These are phyloP conservation scores for Colletotrichum gigasporum DNA, from an alignment of 2,329 filamentous ascomycete species.

Conservation along the genomic window DNA sequence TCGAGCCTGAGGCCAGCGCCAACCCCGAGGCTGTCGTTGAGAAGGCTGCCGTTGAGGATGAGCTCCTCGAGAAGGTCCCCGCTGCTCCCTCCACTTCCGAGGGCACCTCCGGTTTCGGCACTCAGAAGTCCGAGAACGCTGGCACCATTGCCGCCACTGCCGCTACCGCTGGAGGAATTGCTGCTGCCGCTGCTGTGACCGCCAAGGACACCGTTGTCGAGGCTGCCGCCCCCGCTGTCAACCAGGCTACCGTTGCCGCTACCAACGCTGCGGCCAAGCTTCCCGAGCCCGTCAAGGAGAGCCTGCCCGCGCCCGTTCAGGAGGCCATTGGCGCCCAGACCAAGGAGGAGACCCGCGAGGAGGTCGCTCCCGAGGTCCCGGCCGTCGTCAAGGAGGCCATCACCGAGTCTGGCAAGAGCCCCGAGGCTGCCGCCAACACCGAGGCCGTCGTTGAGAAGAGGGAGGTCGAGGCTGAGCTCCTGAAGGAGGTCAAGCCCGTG, in stretches of 20 bases:
- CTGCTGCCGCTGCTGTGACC: slow-evolving; percentile 45
- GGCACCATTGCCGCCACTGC: slow-evolving; percentile 48
- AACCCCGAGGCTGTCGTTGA: slow-evolving; percentile 72
- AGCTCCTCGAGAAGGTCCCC: slow-evolving; percentile 74
- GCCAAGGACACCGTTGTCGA: slow-evolving; percentile 40
- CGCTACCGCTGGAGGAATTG: slow-evolving; percentile 46
- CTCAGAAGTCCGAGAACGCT: slow-evolving; percentile 61
- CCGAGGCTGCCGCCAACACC: slow-evolving; percentile 77
- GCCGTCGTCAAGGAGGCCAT: slow-evolving; percentile 67
- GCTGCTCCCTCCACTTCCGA: slow-evolving; percentile 67
- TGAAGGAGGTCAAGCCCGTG: slow-evolving; percentile 67
- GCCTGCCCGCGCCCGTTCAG: slow-evolving; percentile 60
- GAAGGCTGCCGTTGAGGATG: slow-evolving; percentile 76
- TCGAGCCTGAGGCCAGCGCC: slow-evolving; percentile 74
- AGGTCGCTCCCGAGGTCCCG: slow-evolving; percentile 62
- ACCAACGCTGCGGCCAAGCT: slow-evolving; percentile 56
- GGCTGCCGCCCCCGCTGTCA: slow-evolving; percentile 48
- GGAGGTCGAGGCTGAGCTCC: slow-evolving; percentile 76
- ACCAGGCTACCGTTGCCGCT: slow-evolving; percentile 45
- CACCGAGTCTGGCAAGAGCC: slow-evolving; percentile 64
- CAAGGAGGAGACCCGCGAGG: slow-evolving; percentile 52
- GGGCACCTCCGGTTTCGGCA: slow-evolving; percentile 61
- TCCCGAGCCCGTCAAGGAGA: slow-evolving; percentile 62
- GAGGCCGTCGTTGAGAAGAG: slow-evolving; percentile 80
- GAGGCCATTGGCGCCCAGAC: slow-evolving; percentile 53